These are phyloP conservation scores for Tilletia caries DNA, from an alignment of 1,284 basidiomycete species.

Conservation along the genomic window DNA sequence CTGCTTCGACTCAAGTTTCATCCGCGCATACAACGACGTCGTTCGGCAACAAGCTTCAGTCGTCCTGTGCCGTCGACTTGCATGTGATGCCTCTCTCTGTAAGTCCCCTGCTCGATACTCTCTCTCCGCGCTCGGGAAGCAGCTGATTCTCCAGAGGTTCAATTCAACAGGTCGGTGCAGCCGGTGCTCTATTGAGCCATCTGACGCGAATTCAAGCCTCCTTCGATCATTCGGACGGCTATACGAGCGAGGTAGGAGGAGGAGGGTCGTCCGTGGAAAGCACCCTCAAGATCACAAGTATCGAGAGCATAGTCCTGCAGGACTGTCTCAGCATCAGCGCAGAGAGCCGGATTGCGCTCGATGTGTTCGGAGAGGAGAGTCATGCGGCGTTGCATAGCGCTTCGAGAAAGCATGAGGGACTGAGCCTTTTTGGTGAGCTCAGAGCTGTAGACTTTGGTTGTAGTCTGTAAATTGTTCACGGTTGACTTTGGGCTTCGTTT, in stretches of 20 bases:
- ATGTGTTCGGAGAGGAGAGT: constrained; percentile 18
- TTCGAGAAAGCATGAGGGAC: constrained; percentile 16
- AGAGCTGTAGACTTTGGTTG: too few relatives aligned
- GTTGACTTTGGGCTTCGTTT: too few relatives aligned
- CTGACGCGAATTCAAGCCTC: constrained; percentile 3
- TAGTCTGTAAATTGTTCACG: too few relatives aligned
- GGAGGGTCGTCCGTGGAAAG: neutral
- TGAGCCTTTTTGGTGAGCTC: constrained; percentile 17
- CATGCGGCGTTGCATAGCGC: constrained; percentile 17
- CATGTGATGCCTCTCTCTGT: constrained; percentile 4
- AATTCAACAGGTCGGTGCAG: neutral
- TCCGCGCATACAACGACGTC: neutral
- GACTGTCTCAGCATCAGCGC: constrained; percentile 15
- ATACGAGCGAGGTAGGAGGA: neutral
- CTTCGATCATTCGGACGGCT: neutral
- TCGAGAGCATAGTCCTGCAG: constrained; percentile 17
- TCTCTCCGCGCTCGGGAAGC: neutral
- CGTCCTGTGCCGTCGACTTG: constrained; percentile 1
- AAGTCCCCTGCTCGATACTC: neutral
- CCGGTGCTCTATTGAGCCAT: constrained; percentile 3
- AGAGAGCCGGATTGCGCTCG: constrained; percentile 18
- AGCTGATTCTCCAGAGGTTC: neutral
- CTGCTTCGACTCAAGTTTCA: too few relatives aligned
- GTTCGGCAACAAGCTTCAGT: neutral
- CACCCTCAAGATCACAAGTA: neutral